Percentiles rank a stretch among this genome's conserved stretches.
Conservation (phyloP, 2,329 filamentous ascomycete species). For the Corniculantispora saksenae region DNA sequence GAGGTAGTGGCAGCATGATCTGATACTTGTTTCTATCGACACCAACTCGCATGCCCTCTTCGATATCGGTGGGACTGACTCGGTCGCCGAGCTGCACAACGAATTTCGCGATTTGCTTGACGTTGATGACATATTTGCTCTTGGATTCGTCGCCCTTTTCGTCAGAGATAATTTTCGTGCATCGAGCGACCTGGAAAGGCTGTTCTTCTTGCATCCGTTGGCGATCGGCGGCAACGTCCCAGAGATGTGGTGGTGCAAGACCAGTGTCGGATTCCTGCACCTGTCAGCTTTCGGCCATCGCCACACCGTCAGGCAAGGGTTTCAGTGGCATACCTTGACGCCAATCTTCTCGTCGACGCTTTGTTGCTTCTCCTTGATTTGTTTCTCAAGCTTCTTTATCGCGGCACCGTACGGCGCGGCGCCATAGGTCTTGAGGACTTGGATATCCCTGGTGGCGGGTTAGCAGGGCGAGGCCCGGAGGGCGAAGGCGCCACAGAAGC, state of each 20-base stretch:
- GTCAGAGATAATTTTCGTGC: constrained; percentile 98
- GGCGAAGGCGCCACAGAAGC: constrained; percentile 23
- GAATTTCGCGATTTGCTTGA: constrained; percentile 99
- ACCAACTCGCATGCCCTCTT: constrained; percentile 98
- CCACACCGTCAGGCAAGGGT: neutral
- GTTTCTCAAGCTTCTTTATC: constrained; percentile 96
- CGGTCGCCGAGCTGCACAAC: constrained; percentile 96
- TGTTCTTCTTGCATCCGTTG: constrained; percentile 99
- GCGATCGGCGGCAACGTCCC: constrained; percentile 96
- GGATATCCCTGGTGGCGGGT: constrained; percentile 74
- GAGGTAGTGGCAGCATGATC: constrained; percentile 91
- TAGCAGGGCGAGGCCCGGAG: constrained; percentile 3
- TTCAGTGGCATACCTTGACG: constrained; percentile 59
- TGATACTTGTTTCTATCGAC: constrained; percentile 99
- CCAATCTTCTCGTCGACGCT: constrained; percentile 99
- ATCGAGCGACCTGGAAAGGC: constrained; percentile 92
- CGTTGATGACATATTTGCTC: constrained; percentile 99
- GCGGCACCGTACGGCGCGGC: constrained; percentile 92
- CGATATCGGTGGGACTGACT: constrained; percentile 97
- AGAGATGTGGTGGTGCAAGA: constrained; percentile 95
- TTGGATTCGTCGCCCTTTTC: constrained; percentile 91
- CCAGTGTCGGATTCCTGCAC: constrained; percentile 95
- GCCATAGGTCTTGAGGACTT: constrained; percentile 98
- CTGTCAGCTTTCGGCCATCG: constrained; percentile 26
- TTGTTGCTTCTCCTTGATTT: constrained; percentile 98